Evolutionary conservation across 2,329 filamentous ascomycete species (phyloP), one percentile per base, ranked within the genome.

Genomic region (Fusarium sp.): DNA sequence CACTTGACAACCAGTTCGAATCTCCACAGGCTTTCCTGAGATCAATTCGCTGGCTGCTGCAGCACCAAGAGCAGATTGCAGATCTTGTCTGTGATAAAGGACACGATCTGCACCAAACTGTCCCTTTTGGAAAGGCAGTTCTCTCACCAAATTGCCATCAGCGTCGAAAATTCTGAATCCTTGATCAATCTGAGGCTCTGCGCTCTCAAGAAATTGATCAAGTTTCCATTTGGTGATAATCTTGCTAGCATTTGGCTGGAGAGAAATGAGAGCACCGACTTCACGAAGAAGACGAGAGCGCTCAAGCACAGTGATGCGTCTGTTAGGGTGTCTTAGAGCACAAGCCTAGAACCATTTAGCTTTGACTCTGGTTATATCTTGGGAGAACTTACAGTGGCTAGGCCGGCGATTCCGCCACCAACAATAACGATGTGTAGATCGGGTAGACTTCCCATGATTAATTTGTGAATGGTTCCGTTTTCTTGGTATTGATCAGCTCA

Each of bases 161-260:
- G 67, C 54, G 10, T 68, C 65, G 25, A 73, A 65, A 2, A 73
- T 73, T 34, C 71, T 72, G 32, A 73, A 73, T 2, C 68, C 71
- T 15, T 58, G 41, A 9, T 73, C 71, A 20, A 60, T 46, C 12
- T 70, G 58, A 27, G 71, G 71, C 22, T 74, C 71, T 3, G 71
- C 60, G 3, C 41, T 47, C 16, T 64, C 32, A 13, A 74, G 71
- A 16, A 64, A 68, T 4, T 52, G 32, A 16, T 70, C 40, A 8
- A 73, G 61, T 4, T 59, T 66, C 68, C 68, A 73, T 18, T 63
- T 63, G 18, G 65, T 56, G 22, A 73, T 29, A 12, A 73, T 73
- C 43, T 73, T 73, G 43, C 52, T 73, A 18, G 71, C 68, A 9
- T 73, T 73, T 12, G 68, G 71, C 25, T 73, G 71, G 8, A 73